Evolutionary conservation across 257 asterid genomes (phyloP).

Genomic region (Dorcoceras hygrometricum): DNA sequence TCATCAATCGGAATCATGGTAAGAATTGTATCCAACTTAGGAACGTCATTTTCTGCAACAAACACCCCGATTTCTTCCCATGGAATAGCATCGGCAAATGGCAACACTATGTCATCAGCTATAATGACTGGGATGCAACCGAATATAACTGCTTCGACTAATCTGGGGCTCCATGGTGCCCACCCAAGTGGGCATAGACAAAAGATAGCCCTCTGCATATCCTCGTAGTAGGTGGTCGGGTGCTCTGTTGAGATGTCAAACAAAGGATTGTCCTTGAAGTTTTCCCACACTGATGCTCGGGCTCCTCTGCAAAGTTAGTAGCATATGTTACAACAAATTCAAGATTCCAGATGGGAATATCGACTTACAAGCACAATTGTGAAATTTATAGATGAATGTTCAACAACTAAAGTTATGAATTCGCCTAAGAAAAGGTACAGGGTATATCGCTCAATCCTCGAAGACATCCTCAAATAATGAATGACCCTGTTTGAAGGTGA

Average conservation of each 20-base stretch:
- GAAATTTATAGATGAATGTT: not conserved
- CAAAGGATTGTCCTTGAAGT: conserved; percentile 79
- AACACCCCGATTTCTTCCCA: conserved; percentile 94
- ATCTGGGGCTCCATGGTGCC: conserved; percentile 99
- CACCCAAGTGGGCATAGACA: conserved; percentile 95
- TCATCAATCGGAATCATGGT: conserved; percentile 67
- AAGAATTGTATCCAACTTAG: conserved; percentile 71
- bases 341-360: not conserved
- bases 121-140: conserved; percentile 93
- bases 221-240: conserved; percentile 85
- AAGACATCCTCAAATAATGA: not conserved
- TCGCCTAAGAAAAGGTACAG: not conserved
- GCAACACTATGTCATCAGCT: conserved; percentile 84
- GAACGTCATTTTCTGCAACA: conserved; percentile 81
- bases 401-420: not conserved
- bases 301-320: conserved; percentile 66
- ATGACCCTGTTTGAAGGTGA: not conserved
- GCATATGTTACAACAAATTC: conserved; percentile 1
- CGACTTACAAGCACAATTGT: not conserved
- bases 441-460: not conserved
- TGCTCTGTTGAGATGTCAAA: conserved; percentile 87
- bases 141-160: conserved; percentile 87
- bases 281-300: conserved; percentile 93
- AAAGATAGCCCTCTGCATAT: conserved; percentile 85
- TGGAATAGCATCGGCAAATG: conserved; percentile 94